A percentile compares a stretch with the other conserved stretches of the same genome.
Conservation (phyloP, 192 early-diverging fungal species). For the Entomortierella chlamydospora region DNA sequence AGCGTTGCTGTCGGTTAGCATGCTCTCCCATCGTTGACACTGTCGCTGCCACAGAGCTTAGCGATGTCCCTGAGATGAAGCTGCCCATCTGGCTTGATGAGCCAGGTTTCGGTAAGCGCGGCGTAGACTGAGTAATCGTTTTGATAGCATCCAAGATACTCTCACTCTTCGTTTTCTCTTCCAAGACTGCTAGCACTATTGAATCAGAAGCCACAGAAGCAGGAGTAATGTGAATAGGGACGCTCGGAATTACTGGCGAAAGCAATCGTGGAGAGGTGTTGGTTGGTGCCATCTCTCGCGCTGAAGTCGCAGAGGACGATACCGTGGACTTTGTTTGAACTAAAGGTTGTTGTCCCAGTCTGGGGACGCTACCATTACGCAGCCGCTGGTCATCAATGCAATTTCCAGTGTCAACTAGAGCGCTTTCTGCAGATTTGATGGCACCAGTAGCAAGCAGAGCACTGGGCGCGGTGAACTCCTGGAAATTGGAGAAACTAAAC, state of each 20-base stretch:
- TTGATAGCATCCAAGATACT: conserved; percentile 13
- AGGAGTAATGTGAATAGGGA: neutral
- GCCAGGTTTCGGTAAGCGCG: neutral
- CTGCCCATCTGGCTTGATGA: neutral
- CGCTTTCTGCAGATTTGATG: no score
- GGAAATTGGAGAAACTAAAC: no score
- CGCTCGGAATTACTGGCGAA: neutral
- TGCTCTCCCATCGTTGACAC: neutral
- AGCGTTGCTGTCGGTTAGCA: neutral
- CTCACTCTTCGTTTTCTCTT: neutral
- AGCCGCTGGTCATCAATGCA: no score
- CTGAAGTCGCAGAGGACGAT: no score
- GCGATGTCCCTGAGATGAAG: neutral
- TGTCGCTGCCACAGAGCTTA: neutral
- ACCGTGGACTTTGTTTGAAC: no score
- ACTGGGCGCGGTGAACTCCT: no score
- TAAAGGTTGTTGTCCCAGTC: no score
- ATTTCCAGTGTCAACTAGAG: no score
- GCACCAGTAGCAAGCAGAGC: no score
- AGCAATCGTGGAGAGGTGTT: no score
- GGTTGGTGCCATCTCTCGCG: no score
- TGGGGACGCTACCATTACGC: no score
- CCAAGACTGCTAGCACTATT: neutral
- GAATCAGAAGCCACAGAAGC: neutral
- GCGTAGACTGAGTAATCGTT: conserved; percentile 12